Conservation (phyloP, 2,329 filamentous ascomycete genomes). For the Pseudocercospora ulei region DNA sequence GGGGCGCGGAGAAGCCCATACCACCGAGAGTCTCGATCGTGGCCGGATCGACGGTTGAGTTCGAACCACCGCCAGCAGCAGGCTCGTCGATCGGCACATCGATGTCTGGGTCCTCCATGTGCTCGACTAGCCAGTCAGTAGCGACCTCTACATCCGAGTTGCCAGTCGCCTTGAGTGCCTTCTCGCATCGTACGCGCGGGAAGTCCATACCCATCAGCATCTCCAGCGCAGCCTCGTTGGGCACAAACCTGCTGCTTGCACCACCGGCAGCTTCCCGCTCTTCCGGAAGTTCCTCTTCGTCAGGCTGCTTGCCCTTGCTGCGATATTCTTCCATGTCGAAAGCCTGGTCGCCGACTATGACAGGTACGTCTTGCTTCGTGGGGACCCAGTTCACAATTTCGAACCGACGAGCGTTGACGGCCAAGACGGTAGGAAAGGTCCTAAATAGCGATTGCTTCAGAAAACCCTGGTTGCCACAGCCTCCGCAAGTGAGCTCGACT, state of each 20-base stretch:
- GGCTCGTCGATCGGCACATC: constrained; percentile 62
- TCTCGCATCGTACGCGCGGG: constrained; percentile 68
- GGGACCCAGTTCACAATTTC: constrained; percentile 94
- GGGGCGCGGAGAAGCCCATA: constrained; percentile 82
- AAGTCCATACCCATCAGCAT: constrained; percentile 88
- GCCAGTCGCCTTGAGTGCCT: constrained; percentile 80
- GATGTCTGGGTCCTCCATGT: constrained; percentile 93
- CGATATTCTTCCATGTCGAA: constrained; percentile 71
- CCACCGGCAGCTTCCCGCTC: constrained; percentile 49
- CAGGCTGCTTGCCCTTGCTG: constrained; percentile 59
- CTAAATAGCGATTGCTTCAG: constrained; percentile 80
- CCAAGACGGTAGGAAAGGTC: constrained; percentile 76
- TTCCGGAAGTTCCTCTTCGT: constrained; percentile 71
- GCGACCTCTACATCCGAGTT: constrained; percentile 75
- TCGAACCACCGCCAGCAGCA: constrained; percentile 45
- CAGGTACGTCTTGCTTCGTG: constrained; percentile 88
- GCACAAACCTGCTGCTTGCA: constrained; percentile 43
- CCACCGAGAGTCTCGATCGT: constrained; percentile 63
- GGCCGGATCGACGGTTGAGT: constrained; percentile 49
- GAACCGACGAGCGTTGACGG: constrained; percentile 85
- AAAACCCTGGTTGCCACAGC: constrained; percentile 76
- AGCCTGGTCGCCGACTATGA: constrained; percentile 70
- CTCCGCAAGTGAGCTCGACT: constrained; percentile 75
- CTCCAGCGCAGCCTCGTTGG: constrained; percentile 63
- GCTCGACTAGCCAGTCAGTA: constrained; percentile 86